Evolutionary conservation across 2,329 filamentous ascomycete species (phyloP), one percentile per base, ranked within the genome.

Genomic region (Elsinoe arachidis): DNA sequence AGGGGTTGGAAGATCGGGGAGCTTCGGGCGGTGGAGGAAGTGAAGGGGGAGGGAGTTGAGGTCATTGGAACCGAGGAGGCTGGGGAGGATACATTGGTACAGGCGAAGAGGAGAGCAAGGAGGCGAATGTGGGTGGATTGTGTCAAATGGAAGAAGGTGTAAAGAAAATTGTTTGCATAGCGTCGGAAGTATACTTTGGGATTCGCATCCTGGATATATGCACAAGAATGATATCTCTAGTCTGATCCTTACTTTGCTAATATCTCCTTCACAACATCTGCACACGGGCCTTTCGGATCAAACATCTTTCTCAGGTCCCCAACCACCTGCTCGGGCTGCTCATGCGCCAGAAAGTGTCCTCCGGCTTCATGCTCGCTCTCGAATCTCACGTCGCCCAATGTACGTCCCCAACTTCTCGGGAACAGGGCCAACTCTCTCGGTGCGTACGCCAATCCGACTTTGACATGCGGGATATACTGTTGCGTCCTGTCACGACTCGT

Each of bases 1-100:
- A 69, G 81, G 57, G 77, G 76, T 0, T 85, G 82, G 82, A 84
- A 84, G 70, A 78, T 85, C 63, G 76, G 74, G 1, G 76, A 81
- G 59, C 60, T 80, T 37, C 75, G 81, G 57, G 68, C 70, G 56
- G 61, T 69, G 37, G 72, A 69, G 23, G 69, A 66, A 30, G 63
- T 64, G 23, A 63, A 72, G 63, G 65, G 59, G 14, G 60, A 63
- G 23, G 60, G 57, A 7, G 59, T 58, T 2, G 60, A 62, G 7
- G 64, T 64, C 5, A 55, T 65, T 12, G 62, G 44, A 5, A 56
- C 52, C 5, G 57, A 58, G 12, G 58, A 55, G 4, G 63, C 64
- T 46, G 62, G 59, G 38, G 63, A 61, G 1, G 63, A 66, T 21
- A 59, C 58, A 2, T 53, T 63, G 3, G 60, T 60, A 15, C 49